These are phyloP conservation scores for Stereum hirsutum DNA, from an alignment of 1,284 basidiomycete species.

Conservation along the genomic window DNA sequence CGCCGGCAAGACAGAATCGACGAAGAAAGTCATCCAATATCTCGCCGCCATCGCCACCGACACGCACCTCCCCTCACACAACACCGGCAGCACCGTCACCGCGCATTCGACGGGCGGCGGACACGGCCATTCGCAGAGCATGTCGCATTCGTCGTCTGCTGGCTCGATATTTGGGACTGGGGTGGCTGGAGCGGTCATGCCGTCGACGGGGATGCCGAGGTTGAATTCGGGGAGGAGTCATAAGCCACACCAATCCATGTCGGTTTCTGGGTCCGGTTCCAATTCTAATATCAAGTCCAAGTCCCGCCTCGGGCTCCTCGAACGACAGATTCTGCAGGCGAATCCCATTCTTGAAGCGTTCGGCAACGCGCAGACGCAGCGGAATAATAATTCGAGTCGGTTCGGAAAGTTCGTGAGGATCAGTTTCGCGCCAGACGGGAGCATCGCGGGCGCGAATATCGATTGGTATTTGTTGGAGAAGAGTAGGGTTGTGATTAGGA, in stretches of 20 bases:
- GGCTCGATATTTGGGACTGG: too few species aligned
- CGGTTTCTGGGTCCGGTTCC: slow-evolving; percentile 34
- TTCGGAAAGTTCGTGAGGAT: slow-evolving; percentile 99
- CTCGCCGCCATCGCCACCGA: slow-evolving; percentile 95
- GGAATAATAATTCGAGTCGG: slow-evolving; percentile 98
- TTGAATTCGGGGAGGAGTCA: slow-evolving; percentile 39
- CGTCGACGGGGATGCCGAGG: slow-evolving; percentile 50
- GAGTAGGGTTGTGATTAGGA: slow-evolving; percentile 87
- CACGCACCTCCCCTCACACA: slow-evolving; percentile 51
- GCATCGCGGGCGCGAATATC: slow-evolving; percentile 96
- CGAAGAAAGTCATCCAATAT: slow-evolving; percentile 99
- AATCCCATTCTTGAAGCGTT: slow-evolving; percentile 98
- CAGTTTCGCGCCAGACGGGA: slow-evolving; percentile 88
- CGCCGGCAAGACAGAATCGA: slow-evolving; percentile 99
- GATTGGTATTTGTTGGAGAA: slow-evolving; percentile 99
- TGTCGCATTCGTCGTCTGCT: slow-evolving; percentile 35
- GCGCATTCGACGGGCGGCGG: too few species aligned
- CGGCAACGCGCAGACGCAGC: slow-evolving; percentile 97
- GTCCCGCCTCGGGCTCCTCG: slow-evolving; percentile 79
- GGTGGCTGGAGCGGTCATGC: slow-evolving; percentile 44
- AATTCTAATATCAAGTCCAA: slow-evolving; percentile 44
- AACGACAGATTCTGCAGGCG: slow-evolving; percentile 95
- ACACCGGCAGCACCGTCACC: too few species aligned
- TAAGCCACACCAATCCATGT: slow-evolving; percentile 29
- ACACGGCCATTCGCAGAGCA: slow-evolving; percentile 49